A percentile compares a stretch with the other conserved stretches of the same genome.
These are phyloP conservation scores for Dacryopinax primogenitus DNA, from an alignment of 768 basidiomycete species.

Conservation along the genomic window DNA sequence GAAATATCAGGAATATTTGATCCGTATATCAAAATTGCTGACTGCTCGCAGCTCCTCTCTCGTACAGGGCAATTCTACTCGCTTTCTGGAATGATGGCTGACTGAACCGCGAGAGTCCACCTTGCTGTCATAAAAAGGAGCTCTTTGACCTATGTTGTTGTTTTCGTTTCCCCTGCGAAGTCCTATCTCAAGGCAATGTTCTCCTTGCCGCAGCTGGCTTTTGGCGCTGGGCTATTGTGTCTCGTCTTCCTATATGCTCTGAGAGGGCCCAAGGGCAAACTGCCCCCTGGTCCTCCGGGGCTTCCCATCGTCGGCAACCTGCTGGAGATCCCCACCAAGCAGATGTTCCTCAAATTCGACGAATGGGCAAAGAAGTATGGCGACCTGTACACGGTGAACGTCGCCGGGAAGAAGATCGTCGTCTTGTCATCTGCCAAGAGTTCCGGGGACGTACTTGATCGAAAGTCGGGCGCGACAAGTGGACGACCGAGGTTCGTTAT, in stretches of 20 bases:
- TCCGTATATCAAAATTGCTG: too few species aligned
- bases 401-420: conserved; percentile 1
- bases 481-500: conserved; percentile 1
- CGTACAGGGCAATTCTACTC: too few species aligned
- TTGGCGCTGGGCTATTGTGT: background rate
- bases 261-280: background rate
- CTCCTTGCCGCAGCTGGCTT: background rate
- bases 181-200: background rate
- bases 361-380: conserved; percentile 21
- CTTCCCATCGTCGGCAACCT: conserved; percentile 21
- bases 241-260: background rate
- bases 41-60: too few species aligned
- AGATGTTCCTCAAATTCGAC: conserved; percentile 18
- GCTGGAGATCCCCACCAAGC: conserved; percentile 18
- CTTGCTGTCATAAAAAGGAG: too few species aligned
- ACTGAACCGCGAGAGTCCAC: too few species aligned
- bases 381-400: conserved; percentile 8
- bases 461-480: background rate
- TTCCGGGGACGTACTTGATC: background rate
- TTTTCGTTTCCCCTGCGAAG: background rate
- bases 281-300: conserved; percentile 20
- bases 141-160: too few species aligned
- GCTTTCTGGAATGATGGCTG: too few species aligned
- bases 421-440: background rate
- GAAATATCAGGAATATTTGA: too few species aligned